Evolutionary conservation across 192 early-diverging fungal genomes (phyloP), one percentile per base, ranked within the genome.

Genomic region (Dissophora ornata): DNA sequence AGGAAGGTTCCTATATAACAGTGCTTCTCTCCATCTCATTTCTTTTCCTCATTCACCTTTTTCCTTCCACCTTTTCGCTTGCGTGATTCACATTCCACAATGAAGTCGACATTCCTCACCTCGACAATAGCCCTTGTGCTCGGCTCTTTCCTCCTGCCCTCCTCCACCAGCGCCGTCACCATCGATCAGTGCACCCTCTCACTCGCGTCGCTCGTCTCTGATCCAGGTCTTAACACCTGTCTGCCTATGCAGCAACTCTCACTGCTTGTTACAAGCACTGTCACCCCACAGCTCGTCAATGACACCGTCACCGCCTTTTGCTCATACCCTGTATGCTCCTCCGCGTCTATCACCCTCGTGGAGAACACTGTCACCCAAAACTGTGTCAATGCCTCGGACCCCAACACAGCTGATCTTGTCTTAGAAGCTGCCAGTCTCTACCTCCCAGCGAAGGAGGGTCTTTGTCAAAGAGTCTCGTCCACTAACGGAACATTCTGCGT

Each of bases 401-500:
- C 33, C 4, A 25, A 38, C 18, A 62, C 59, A 29, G 44, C 64
- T 1, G 64, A 77, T 6, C 50, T 77, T 19, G 54, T 77, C 53
- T 44, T 49, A 11, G 53, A 64, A 13, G 73, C 46, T 1, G 73
- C 64, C 0, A 22, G 16, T 11, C 36, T 77, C 22, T 77, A 77
- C 22, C 21, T 36, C 0, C 58, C 73, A 3, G 38, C 54, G 30
- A 47, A 45, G 28, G 49, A 67, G 18, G 73, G 73, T 19, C 28
- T 77, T 4, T 77, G 73, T 21, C 58, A 61, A n/a, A 42, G 53
- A 0, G 65, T 67, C 26, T 45, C 57, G 0, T 15, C 52, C 7
- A 52, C 28, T 10, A 77, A 67, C 7, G 73, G 58, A 22, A 77
- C 73, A 2, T 77, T 62, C 29, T 77, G 73, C n/a, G 30, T 57